Base-by-base conservation (phyloP, 495 filamentous ascomycete genomes). In the Recurvomyces mirabilis region DNA sequence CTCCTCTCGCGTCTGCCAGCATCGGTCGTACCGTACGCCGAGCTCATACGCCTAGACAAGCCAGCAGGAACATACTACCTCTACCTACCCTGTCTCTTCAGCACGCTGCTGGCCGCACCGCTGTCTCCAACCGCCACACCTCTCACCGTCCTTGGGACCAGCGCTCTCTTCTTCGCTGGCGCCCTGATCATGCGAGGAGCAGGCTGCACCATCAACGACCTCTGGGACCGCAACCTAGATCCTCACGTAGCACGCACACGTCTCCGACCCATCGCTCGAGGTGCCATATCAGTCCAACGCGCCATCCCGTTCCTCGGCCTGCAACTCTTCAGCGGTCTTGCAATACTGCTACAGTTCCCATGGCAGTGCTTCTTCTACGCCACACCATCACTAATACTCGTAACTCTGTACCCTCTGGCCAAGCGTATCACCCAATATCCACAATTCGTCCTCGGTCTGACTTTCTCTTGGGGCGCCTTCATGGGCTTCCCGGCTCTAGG, bases 121-220 rank as follows among this genome's bases (percentile, higher is more conserved):
- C 69, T 69, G 35, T 56, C 60, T 0, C 76, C 86, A 3, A 66
- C 78, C 21, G 67, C 82, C 1, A 49, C 74, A 0, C 73, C 79
- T 0, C 47, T 67, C 19, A 58, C 74, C 7, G 71, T 84, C 13
- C 10, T 82, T 23, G 63, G 69, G 34, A 93, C 84, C 1, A 71
- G 71, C 1, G 64, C 76, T 1, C 77, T 94, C 41, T 98, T 98
- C 69, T 79, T 91, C 59, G 65, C 74, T 7, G 91, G 91, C 30
- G 88, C 91, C 1, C 58, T 95, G 46, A 79, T 95, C 55, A 96
- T 98, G 91, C 85, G 91, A 40, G 87, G 91, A 22, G 91, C 91
- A n/a, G 91, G 91, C 13, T 98, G 91, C 64, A 81, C 91, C 24
- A 91, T 98, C 67, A 96, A 98, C 64, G 91, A 98, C 60, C 73